A percentile compares a stretch with the other conserved stretches of the same genome.
Conservation (phyloP, 176 grass and related monocot genomes). For the Musa acuminata region DNA sequence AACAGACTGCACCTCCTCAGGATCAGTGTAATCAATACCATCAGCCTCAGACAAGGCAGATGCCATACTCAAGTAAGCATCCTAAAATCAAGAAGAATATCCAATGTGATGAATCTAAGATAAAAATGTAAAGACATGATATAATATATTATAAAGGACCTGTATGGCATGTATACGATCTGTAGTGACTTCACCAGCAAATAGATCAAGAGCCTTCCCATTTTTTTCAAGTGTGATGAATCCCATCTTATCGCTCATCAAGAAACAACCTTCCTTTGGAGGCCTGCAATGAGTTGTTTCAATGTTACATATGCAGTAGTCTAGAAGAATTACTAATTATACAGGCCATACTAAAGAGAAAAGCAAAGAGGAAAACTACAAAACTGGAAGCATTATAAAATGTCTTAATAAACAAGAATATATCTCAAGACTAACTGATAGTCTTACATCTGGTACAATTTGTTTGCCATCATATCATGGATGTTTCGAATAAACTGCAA, state of each 20-base stretch:
- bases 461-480: slow-evolving; percentile 92
- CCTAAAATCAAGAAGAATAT: slow-evolving; percentile 26
- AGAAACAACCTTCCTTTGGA: slow-evolving; percentile 38
- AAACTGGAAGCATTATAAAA: background rate
- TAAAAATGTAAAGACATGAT: background rate
- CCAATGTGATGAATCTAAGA: background rate
- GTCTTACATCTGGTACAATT: slow-evolving; percentile 61
- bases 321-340: slow-evolving; percentile 14
- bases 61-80: slow-evolving; percentile 87
- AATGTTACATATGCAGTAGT: slow-evolving; percentile 8
- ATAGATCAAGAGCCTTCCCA: slow-evolving; percentile 66
- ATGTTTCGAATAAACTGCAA: slow-evolving; percentile 91
- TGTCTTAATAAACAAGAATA: background rate
- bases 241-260: slow-evolving; percentile 31
- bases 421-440: background rate
- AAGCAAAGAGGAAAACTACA: background rate
- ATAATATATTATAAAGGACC: slow-evolving; percentile 37
- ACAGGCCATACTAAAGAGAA: slow-evolving; percentile 14
- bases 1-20: slow-evolving; percentile 62
- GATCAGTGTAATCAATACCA: slow-evolving; percentile 92
- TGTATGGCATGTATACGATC: slow-evolving; percentile 85
- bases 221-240: slow-evolving; percentile 88
- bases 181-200: slow-evolving; percentile 56
- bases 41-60: slow-evolving; percentile 91
- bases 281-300: slow-evolving; percentile 30